Percentiles rank a stretch among this genome's conserved stretches.
Evolutionary conservation across 441 rosid genomes (phyloP).

Genomic region (Adansonia madagascariensis): DNA sequence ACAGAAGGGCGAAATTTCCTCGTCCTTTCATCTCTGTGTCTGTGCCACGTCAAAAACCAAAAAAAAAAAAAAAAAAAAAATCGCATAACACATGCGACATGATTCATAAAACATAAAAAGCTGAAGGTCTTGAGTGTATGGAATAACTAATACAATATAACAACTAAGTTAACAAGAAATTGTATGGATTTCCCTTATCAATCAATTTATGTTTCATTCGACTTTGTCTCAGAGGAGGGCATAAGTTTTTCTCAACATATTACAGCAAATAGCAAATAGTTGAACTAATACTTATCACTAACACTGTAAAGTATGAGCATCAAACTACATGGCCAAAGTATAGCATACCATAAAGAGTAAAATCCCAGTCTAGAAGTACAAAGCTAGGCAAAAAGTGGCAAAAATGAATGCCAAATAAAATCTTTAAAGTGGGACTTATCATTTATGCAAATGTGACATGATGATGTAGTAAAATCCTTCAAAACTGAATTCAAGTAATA

Average conservation of each 20-base stretch:
- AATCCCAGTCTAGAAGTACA: conserved; percentile 10
- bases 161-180: not conserved
- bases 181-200: not conserved
- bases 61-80: not conserved
- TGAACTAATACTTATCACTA: not conserved
- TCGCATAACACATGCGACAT: not conserved
- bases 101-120: not conserved
- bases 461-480: too few species aligned
- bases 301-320: not conserved
- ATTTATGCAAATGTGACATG: not conserved
- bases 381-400: not conserved
- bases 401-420: not conserved
- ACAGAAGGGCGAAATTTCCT: not conserved
- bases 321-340: not conserved
- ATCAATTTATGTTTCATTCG: not conserved
- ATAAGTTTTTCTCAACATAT: not conserved
- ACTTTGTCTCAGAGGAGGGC: not conserved
- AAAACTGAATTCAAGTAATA: not conserved
- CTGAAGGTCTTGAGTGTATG: not conserved
- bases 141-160: not conserved
- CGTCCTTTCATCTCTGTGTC: not conserved
- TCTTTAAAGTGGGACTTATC: not conserved
- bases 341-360: not conserved
- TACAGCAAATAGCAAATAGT: not conserved
- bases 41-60: not conserved